Conservation (phyloP, 768 basidiomycete genomes). For the Lactarius deliciosus region DNA sequence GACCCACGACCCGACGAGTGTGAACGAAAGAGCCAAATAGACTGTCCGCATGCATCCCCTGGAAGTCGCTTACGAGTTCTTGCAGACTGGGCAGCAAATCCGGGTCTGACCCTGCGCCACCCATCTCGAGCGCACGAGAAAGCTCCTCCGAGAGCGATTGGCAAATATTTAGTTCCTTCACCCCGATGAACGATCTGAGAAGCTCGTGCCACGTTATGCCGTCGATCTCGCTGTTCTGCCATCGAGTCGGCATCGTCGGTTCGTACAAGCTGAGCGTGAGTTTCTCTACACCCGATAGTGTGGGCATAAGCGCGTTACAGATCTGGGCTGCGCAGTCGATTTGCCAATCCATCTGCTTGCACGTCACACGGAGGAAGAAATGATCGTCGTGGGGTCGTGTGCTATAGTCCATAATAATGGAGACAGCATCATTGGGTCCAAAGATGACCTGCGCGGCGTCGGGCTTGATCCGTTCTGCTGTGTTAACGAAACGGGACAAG, state of each 20-base stretch:
- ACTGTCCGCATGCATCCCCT: background rate
- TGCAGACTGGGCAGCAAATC: no score
- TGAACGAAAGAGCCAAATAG: background rate
- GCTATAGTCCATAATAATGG: background rate
- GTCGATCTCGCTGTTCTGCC: background rate
- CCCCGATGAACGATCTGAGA: background rate
- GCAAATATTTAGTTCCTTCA: background rate
- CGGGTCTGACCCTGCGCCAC: no score
- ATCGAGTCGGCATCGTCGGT: background rate
- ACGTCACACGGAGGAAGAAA: background rate
- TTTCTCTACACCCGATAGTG: background rate
- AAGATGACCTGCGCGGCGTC: background rate
- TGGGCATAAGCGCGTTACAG: background rate
- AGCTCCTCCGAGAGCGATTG: background rate
- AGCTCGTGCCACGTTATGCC: background rate
- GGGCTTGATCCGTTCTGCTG: background rate
- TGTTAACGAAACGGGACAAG: background rate
- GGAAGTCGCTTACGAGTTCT: background rate
- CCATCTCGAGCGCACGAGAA: no score
- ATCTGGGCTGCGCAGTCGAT: constrained; percentile 5
- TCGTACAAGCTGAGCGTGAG: background rate
- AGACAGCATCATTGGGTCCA: background rate
- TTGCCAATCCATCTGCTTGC: constrained; percentile 14
- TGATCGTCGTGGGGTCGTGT: background rate
- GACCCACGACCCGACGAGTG: background rate